Evolutionary conservation across 2,329 filamentous ascomycete genomes (phyloP), one percentile per base, ranked within the genome.

Genomic region (Sarocladium kiliense): DNA sequence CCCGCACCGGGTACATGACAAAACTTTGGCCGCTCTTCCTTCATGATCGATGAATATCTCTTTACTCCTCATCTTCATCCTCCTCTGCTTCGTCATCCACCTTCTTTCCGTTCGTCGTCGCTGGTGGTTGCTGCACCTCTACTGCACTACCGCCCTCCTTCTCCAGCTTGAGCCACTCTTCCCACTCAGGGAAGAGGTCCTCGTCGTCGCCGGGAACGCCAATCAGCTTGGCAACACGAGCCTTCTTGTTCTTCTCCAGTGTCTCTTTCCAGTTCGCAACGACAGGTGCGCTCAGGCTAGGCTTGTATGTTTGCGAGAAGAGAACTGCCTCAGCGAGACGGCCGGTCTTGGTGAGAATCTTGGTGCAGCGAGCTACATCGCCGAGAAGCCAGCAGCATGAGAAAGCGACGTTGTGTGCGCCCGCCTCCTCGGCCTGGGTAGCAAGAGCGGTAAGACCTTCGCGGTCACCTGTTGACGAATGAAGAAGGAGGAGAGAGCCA

Each of bases 151-250:
- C 78, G 2, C 88, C 88, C 63, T 91, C 86, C 57, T 80, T 82
- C 75, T 97, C 94, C 59, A 96, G 68, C 65, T 81, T 80, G 63
- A 97, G 68, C 77, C 90, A 97, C 71, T 94, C 88, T 3, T 96
- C 89, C 94, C 94, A 99, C 65, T 97, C 91, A 0, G 93, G 93
- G 74, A 99, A 99, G 62, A 99, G 80, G 2, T 96, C 92, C 39
- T 88, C 88, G 57, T 91, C 89, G 62, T 89, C 86, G 0, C 84
- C 88, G 0, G 94, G 94, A 0, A 90, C 80, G 58, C 89, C 93
- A 54, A 99, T 81, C 53, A 91, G 78, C 73, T 93, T 88, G 11
- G 88, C 84, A 3, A 97, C 88, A 61, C 94, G 90, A 11, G 80
- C 82, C 77, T 95, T 96, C 69, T 93, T 93, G 54, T 79, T 80